phyloP scores from a whole-genome alignment of 495 filamentous ascomycete species.

The Podospora tetraspora region DNA sequence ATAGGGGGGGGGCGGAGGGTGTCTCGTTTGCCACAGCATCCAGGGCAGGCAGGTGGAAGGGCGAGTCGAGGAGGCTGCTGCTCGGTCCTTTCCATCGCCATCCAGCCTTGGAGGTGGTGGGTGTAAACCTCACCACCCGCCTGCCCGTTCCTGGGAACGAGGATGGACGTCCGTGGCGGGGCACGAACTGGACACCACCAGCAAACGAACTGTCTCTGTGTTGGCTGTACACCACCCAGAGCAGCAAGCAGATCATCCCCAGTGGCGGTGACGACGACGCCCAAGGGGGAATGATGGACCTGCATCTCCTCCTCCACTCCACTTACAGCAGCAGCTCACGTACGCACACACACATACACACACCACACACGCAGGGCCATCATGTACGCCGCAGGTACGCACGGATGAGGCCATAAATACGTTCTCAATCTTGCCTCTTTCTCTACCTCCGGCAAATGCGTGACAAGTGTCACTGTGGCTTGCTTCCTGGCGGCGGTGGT shows the following conservation, averaged over 20 bases:
- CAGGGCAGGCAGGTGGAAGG: background rate
- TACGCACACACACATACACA: background rate
- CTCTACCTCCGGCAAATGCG: background rate
- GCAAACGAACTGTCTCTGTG: background rate
- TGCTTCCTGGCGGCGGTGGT: background rate
- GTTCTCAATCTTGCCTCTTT: background rate
- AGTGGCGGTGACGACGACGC: background rate
- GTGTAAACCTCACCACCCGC: background rate
- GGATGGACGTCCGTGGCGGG: background rate
- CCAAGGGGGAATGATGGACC: background rate
- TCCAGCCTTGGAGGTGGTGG: background rate
- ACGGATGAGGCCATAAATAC: background rate
- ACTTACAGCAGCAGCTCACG: background rate
- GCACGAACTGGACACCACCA: background rate
- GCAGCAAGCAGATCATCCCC: background rate
- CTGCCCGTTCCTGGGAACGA: background rate
- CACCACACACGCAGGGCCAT: too few species aligned
- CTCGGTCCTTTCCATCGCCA: background rate
- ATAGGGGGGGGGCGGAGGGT: background rate
- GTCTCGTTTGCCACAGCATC: background rate
- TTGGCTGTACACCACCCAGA: background rate
- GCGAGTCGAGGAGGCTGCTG: background rate
- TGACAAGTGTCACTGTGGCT: background rate
- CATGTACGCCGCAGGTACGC: background rate
- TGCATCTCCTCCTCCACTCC: background rate